Evolutionary conservation across 345 rosid species (phyloP).

Genomic region (Carallia brachiata): DNA sequence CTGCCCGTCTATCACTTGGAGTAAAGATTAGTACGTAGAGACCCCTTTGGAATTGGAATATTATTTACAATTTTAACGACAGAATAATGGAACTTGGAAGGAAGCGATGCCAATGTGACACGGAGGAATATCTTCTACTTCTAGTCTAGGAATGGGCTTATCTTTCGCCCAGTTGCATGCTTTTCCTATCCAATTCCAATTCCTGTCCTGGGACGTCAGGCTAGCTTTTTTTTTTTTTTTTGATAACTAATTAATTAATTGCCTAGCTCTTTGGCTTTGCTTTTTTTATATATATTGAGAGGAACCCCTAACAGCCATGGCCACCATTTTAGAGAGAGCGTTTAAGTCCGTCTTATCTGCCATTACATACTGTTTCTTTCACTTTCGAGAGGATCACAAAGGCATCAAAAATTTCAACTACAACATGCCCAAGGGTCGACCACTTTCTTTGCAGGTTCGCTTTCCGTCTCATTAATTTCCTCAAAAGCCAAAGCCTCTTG

Average conservation of each 20-base stretch:
- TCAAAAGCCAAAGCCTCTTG: constrained; percentile 4
- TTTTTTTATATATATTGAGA: constrained; percentile 20
- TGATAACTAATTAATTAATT: too few relatives aligned
- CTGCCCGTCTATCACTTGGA: constrained; percentile 1
- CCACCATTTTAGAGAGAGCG: constrained; percentile 41
- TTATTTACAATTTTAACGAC: constrained; percentile 15
- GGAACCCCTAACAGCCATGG: constrained; percentile 30
- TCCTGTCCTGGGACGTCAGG: not conserved
- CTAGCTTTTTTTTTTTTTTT: too few relatives aligned
- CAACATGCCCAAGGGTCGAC: constrained; percentile 70
- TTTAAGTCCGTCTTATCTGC: constrained; percentile 54
- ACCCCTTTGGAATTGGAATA: constrained; percentile 50
- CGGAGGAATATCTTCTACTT: constrained; percentile 50
- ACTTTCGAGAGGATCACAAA: constrained; percentile 35
- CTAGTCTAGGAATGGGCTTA: constrained; percentile 14
- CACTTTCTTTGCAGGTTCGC: constrained; percentile 87
- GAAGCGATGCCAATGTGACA: constrained; percentile 41
- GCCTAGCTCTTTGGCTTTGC: not conserved
- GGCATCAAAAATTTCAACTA: constrained; percentile 21
- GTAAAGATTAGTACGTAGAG: constrained; percentile 19
- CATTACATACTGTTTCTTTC: constrained; percentile 55
- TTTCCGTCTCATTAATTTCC: constrained; percentile 11
- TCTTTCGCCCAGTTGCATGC: constrained; percentile 13
- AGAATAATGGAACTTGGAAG: constrained; percentile 32
- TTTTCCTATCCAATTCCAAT: constrained; percentile 4